Percentiles rank a stretch among this genome's conserved stretches.
These are phyloP conservation scores for Penicillium canariense DNA, from an alignment of 495 filamentous ascomycete species.

Conservation along the genomic window DNA sequence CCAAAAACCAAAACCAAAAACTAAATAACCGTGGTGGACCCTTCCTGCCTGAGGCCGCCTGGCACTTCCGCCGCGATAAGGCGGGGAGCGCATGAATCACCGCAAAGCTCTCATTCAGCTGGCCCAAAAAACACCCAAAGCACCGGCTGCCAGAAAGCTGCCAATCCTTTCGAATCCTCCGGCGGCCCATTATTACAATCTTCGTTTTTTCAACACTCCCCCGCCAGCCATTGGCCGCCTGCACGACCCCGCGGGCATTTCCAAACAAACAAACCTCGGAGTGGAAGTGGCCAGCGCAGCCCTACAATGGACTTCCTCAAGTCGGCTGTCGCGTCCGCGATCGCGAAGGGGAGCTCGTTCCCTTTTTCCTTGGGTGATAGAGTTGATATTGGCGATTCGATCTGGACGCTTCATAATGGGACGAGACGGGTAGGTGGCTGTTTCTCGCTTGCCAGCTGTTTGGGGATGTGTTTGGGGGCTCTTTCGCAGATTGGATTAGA, in stretches of 20 bases:
- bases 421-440: constrained; percentile 70
- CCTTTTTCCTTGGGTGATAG: constrained; percentile 89
- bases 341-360: constrained; percentile 89
- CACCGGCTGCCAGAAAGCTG: not conserved
- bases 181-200: no score
- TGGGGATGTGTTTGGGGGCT: not conserved
- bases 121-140: not conserved
- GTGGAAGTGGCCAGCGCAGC: constrained; percentile 10
- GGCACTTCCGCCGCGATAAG: constrained; percentile 15
- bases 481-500: not conserved
- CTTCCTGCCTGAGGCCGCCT: constrained; percentile 11
- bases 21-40: constrained; percentile 2
- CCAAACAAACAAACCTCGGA: constrained; percentile 6
- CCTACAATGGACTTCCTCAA: constrained; percentile 89
- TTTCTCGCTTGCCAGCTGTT: not conserved
- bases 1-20: not conserved
- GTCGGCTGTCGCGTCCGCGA: constrained; percentile 93
- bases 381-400: constrained; percentile 81
- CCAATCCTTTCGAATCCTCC: not conserved
- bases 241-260: constrained; percentile 3
- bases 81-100: constrained; percentile 17
- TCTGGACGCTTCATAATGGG: constrained; percentile 91
- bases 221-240: constrained; percentile 7
- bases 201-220: no score
- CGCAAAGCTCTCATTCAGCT: not conserved